Evolutionary conservation across 2,329 filamentous ascomycete genomes (phyloP).

Genomic region (Paraconiothyrium sp.): DNA sequence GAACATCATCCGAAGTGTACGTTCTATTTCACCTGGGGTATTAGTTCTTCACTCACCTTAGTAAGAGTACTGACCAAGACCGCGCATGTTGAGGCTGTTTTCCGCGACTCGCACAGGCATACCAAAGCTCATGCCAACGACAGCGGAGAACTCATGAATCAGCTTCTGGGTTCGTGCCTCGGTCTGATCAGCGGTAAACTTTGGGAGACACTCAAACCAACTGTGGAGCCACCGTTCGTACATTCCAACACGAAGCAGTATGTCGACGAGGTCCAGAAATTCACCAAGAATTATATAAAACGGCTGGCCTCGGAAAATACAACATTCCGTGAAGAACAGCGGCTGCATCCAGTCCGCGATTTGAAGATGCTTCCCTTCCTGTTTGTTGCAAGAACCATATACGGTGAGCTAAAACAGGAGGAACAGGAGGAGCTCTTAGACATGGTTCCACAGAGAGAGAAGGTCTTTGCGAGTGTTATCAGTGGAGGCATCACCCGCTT

Average conservation of each 20-base stretch:
- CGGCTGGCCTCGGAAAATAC: too few species aligned
- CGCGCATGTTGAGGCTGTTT: constrained; percentile 39
- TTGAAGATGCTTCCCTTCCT: constrained; percentile 51
- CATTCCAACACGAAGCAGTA: constrained; percentile 14
- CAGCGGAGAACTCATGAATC: constrained; percentile 52
- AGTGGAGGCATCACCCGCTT: constrained; percentile 48
- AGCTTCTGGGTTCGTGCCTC: constrained; percentile 56
- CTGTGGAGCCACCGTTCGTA: constrained; percentile 33
- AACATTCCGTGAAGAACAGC: constrained; percentile 12
- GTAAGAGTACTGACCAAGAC: constrained; percentile 26
- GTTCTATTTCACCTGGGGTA: constrained; percentile 1
- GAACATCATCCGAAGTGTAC: constrained; percentile 53
- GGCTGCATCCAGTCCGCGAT: constrained; percentile 40
- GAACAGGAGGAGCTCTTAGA: constrained; percentile 34
- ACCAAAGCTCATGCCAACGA: constrained; percentile 55
- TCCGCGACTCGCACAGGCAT: constrained; percentile 57
- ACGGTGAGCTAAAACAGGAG: constrained; percentile 42
- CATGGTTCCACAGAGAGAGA: constrained; percentile 40
- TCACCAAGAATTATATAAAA: background rate
- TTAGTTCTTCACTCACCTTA: background rate
- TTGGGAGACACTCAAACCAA: constrained; percentile 39
- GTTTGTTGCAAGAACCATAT: constrained; percentile 51
- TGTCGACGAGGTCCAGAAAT: constrained; percentile 14
- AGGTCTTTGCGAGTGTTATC: constrained; percentile 48
- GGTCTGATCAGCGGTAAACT: constrained; percentile 51